Evolutionary conservation across 768 basidiomycete genomes (phyloP), one percentile per base, ranked within the genome.

Genomic region (Agaricus subrufescens): DNA sequence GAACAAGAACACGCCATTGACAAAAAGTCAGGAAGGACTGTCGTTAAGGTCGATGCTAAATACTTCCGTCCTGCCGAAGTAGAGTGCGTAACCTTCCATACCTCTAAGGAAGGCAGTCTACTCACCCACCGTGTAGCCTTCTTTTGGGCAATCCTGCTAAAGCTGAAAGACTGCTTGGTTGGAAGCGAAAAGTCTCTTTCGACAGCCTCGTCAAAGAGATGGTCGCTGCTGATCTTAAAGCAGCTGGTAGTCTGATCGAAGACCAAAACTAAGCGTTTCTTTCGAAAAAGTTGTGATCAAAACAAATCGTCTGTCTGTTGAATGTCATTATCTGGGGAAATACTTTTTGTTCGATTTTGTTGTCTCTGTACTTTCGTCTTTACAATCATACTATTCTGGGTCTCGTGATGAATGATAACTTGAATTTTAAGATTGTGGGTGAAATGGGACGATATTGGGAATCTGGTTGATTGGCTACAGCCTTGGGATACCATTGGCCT

Each of bases 31-130:
- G 84, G 83, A 62, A 85, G 80, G 62, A 79, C 80, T 37, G 73
- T 96, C 48, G 93, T 98, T 64, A 86, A 85, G 65, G 83, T 98
- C 39, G 96, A 98, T 72, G 69, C 88, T 26, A 78, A 78, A 62
- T 96, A 97, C 77, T 97, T 94, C 88, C 89, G 94, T 70, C 92
- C 92, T 8, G 90, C 91, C 19, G 92, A 95, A 84, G 93, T 96
- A 72, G 93, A 96, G 86, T 92, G 65, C 59, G 89, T 86, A 14
- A 44, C 39, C 46, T 37, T 40, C 27, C 53, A 29, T 27, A 38
- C 31, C 44, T 19, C 26, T 34, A 46, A 14, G 34, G 34, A 9
- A 1, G 29, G 8, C 1, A 30, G 1, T 25, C 34, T 19, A 45
- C 25, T 30, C 42, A 44, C 19, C 37, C 11, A 8, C 48, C 38